phyloP scores from a whole-genome alignment of 2,329 filamentous ascomycete genomes.

The Colletotrichum coccodes region DNA sequence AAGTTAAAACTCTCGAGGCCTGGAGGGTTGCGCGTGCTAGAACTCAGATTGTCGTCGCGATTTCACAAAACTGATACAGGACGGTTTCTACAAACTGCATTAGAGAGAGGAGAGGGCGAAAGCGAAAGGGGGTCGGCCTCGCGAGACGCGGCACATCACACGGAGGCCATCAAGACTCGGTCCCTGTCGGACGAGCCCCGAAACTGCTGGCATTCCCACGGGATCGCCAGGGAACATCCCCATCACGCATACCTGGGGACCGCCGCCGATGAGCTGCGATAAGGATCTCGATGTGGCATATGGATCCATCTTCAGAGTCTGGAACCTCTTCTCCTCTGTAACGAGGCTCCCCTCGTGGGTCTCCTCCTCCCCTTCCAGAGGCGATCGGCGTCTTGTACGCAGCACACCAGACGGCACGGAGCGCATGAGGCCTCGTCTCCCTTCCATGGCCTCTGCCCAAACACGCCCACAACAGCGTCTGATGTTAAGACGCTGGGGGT shows the following conservation, averaged over 20 bases:
- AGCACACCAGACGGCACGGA: background rate
- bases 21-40: too few species aligned
- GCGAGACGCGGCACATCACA: background rate
- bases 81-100: too few species aligned
- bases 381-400: background rate
- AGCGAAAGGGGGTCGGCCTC: background rate
- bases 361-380: background rate
- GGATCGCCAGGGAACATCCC: background rate
- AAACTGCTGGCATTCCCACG: background rate
- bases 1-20: too few species aligned
- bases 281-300: background rate
- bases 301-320: background rate
- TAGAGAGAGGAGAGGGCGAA: background rate
- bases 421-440: background rate
- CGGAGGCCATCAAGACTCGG: background rate
- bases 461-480: constrained; percentile 1
- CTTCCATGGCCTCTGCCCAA: background rate
- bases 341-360: background rate
- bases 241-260: background rate
- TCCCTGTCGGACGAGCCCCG: background rate
- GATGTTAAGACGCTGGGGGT: background rate
- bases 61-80: too few species aligned
- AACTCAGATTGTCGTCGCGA: too few species aligned
- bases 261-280: background rate
- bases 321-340: background rate